A percentile compares a stretch with the other conserved stretches of the same genome.
Evolutionary conservation across 2,329 filamentous ascomycete species (phyloP).

Genomic region (Aspergillus fructus): DNA sequence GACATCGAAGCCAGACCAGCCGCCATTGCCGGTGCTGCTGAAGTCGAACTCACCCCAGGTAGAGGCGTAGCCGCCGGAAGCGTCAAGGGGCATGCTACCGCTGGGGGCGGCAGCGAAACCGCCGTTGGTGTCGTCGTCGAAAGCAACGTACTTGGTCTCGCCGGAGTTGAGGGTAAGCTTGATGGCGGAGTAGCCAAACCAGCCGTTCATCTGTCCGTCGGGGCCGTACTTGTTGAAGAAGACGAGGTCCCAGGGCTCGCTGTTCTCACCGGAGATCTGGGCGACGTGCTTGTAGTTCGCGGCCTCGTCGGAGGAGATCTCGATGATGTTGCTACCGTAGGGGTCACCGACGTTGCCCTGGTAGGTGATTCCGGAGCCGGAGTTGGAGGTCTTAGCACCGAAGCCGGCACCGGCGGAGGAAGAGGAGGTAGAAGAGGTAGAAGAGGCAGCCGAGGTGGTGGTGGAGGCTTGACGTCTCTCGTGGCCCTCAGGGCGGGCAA

Average conservation of each 20-base stretch:
- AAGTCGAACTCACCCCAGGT: constrained; percentile 44
- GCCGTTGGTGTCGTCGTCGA: constrained; percentile 37
- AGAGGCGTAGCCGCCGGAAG: constrained; percentile 33
- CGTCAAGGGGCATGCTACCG: constrained; percentile 27
- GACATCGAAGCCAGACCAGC: constrained; percentile 43
- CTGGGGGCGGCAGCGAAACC: constrained; percentile 31
- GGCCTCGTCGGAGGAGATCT: constrained; percentile 31
- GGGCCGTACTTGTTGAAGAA: constrained; percentile 43
- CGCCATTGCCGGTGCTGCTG: constrained; percentile 30
- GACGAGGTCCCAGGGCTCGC: constrained; percentile 35
- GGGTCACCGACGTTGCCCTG: constrained; percentile 39
- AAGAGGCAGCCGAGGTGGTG: constrained; percentile 5
- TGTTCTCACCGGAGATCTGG: constrained; percentile 32
- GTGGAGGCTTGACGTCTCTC: constrained; percentile 20
- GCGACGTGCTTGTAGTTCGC: constrained; percentile 38
- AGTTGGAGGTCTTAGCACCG: constrained; percentile 27
- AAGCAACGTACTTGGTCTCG: constrained; percentile 38
- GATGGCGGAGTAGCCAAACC: constrained; percentile 35
- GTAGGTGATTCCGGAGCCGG: constrained; percentile 30
- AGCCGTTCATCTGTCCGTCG: constrained; percentile 34
- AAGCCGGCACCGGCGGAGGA: constrained; percentile 28
- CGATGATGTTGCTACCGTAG: constrained; percentile 42
- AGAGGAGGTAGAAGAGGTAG: constrained; percentile 21
- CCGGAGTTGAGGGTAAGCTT: constrained; percentile 32
- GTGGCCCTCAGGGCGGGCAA: constrained; percentile 22